Evolutionary conservation across 306 rosid genomes (phyloP).

Genomic region (Sicyos edulis): DNA sequence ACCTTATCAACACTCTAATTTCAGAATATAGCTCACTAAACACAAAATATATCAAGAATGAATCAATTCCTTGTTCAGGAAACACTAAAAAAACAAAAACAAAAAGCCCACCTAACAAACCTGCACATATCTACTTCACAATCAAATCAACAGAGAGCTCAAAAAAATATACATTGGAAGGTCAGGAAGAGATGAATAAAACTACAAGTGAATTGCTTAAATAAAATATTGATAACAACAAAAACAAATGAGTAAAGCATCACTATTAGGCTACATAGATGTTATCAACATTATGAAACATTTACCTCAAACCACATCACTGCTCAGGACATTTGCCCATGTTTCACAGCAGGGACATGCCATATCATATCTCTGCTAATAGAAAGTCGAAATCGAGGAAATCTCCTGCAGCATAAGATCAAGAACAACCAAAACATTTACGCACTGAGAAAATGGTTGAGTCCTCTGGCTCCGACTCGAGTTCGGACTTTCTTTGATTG

Average conservation of each 20-base stretch:
- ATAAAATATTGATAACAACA: background rate
- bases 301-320: conserved; percentile 13
- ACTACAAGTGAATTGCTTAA: background rate
- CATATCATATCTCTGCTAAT: background rate
- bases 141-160: background rate
- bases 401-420: conserved; percentile 12
- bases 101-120: conserved; percentile 11
- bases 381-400: background rate
- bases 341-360: conserved; percentile 10
- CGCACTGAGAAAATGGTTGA: conserved; percentile 51
- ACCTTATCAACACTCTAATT: background rate
- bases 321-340: conserved; percentile 12
- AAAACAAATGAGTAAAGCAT: conserved; percentile 1
- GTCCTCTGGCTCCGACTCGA: conserved; percentile 40
- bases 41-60: background rate
- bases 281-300: conserved; percentile 13
- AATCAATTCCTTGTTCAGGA: conserved; percentile 2
- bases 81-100: too few species aligned
- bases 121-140: conserved; percentile 11
- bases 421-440: conserved; percentile 78
- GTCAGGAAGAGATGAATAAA: background rate
- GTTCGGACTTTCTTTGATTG: conserved; percentile 31
- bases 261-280: background rate
- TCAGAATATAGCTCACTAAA: background rate
- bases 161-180: conserved; percentile 4